Base-by-base conservation (phyloP, 169 alveolate genomes). In the Hammondia hammondi region DNA sequence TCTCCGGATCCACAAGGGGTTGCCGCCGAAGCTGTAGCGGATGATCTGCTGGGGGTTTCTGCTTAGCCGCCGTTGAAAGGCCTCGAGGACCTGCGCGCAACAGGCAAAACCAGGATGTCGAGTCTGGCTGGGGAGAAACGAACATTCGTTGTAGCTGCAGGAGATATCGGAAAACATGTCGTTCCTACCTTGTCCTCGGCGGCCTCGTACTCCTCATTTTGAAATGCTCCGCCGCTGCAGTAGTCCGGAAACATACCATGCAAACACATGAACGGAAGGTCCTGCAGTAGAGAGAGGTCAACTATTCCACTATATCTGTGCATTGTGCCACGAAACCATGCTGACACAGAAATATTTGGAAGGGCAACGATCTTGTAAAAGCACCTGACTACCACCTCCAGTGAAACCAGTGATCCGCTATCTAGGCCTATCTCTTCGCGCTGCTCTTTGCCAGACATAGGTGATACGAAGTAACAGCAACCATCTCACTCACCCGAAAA, bases 1-100 rank as follows among this genome's bases (percentile, higher is more conserved):
- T 3, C 72, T 81, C 7, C 70, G 82, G 21, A 94, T 46, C 84
- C 93, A 94, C 61, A 94, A 92, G 10, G 96, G 96, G 91, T 90
- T 84, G 93, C 96, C 96, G n/a, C 91, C 93, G 73, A 94, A 94
- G 91, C 94, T 56, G 93, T 94, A 94, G 52, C 96, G 92, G 72
- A 94, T 81, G 39, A 92, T 93, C 89, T 94, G 96, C 85, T 61
- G 61, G 9, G 96, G 96, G 70, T 90, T 72, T 46, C 95, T 52
- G 81, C 88, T 35, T 27, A 94, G 77, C 7, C 95, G 96, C 56
- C 77, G 93, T n/a, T 94, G 96, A 67, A 94, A 91, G 52, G 88
- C 88, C 85, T 72, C 91, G n/a, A 94, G 90, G 29, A 94, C 92
- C 96, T 94, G 70, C 52, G 37, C 4, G 88, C n/a, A 39, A 67